Evolutionary conservation across 306 rosid genomes (phyloP).

Genomic region (Lathyrus aphaca): DNA sequence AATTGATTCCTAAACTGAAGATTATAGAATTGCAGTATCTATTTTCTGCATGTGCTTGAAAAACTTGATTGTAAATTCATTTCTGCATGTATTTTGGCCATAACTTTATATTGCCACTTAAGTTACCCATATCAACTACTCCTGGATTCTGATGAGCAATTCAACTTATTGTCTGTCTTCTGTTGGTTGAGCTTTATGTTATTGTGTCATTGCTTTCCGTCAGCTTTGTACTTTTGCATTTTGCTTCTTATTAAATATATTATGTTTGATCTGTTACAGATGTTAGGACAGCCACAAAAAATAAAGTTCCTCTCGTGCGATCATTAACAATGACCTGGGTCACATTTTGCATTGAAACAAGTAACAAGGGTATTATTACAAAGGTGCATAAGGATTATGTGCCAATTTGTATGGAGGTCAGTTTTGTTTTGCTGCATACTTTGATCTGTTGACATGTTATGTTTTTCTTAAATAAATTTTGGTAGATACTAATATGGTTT

Average conservation of each 20-base stretch:
- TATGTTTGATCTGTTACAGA: constrained; percentile 60
- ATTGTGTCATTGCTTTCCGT: background rate
- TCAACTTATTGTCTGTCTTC: constrained; percentile 18
- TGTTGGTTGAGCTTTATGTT: constrained; percentile 11
- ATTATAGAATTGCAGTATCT: background rate
- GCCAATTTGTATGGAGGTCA: constrained; percentile 97
- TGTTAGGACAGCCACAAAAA: constrained; percentile 77
- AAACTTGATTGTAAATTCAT: constrained; percentile 13
- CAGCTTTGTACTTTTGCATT: constrained; percentile 28
- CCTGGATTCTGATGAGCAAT: background rate
- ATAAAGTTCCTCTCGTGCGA: constrained; percentile 98
- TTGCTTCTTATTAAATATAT: constrained; percentile 34
- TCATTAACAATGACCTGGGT: constrained; percentile 88
- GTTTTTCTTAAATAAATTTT: background rate
- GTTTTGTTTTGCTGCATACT: constrained; percentile 37
- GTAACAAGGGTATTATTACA: constrained; percentile 71
- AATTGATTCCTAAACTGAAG: constrained; percentile 14
- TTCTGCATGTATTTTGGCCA: background rate
- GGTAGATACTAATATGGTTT: too few species aligned
- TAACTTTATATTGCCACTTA: background rate
- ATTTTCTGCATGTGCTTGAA: constrained; percentile 3
- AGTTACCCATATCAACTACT: background rate
- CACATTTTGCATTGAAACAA: constrained; percentile 88
- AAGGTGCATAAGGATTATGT: constrained; percentile 96
- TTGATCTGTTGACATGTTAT: constrained; percentile 10